A percentile compares a stretch with the other conserved stretches of the same genome.
Evolutionary conservation across 495 filamentous ascomycete species (phyloP).

Genomic region (Neurospora sp.): DNA sequence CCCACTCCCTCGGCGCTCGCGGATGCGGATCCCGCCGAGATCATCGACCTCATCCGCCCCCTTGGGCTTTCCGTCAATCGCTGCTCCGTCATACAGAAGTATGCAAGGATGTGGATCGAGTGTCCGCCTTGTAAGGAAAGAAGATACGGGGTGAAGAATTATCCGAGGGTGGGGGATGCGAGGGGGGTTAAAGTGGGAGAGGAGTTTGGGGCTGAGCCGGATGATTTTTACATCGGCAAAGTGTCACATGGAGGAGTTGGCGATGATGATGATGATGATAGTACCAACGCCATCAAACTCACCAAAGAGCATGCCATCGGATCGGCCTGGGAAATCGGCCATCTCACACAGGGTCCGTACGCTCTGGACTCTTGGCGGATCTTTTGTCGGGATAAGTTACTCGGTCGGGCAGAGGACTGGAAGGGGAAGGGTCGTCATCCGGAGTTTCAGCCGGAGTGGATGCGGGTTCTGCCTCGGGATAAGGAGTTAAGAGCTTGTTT

Average conservation of each 20-base stretch:
- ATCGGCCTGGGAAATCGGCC: slow-evolving; percentile 73
- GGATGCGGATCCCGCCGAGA: slow-evolving; percentile 41
- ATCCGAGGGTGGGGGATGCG: slow-evolving; percentile 49
- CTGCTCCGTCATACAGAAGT: slow-evolving; percentile 40
- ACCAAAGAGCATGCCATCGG: slow-evolving; percentile 28
- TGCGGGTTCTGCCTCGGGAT: slow-evolving; percentile 70
- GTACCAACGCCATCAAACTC: slow-evolving; percentile 6
- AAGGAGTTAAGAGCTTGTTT: slow-evolving; percentile 85
- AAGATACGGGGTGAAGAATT: slow-evolving; percentile 59
- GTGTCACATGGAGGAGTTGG: slow-evolving; percentile 1
- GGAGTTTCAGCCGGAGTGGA: slow-evolving; percentile 68
- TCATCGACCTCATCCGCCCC: slow-evolving; percentile 55
- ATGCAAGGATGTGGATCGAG: slow-evolving; percentile 64
- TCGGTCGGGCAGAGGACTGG: slow-evolving; percentile 52
- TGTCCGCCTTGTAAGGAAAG: slow-evolving; percentile 48
- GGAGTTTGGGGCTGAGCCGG: slow-evolving; percentile 23
- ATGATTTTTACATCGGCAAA: not conserved
- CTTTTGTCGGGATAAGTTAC: slow-evolving; percentile 74
- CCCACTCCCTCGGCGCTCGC: slow-evolving; percentile 60
- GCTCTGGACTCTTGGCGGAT: slow-evolving; percentile 90
- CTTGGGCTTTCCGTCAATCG: slow-evolving; percentile 61
- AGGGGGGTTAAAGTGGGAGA: slow-evolving; percentile 44
- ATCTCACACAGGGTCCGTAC: slow-evolving; percentile 81
- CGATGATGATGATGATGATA: not conserved
- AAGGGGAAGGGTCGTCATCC: slow-evolving; percentile 36